Conservation (phyloP, 2,329 filamentous ascomycete genomes). For the Sarocladium brachiariae region DNA sequence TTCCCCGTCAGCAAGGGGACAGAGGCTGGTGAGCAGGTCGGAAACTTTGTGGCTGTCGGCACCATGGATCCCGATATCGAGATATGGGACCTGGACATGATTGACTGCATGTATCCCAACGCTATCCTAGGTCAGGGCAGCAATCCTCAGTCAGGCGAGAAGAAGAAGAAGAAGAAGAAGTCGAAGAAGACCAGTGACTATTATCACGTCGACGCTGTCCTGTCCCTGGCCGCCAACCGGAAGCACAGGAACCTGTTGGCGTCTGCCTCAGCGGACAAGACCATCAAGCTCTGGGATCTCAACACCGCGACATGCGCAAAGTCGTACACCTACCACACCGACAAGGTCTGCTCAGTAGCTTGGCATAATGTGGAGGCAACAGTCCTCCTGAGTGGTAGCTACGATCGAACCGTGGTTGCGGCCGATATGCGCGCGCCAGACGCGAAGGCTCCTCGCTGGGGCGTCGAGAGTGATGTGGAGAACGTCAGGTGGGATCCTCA, state of each 20-base stretch:
- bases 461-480: slow-evolving; percentile 93
- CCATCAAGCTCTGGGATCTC: slow-evolving; percentile 95
- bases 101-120: slow-evolving; percentile 98
- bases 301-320: slow-evolving; percentile 89
- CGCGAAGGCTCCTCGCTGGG: slow-evolving; percentile 75
- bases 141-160: slow-evolving; percentile 29
- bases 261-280: slow-evolving; percentile 92
- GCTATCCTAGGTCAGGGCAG: slow-evolving; percentile 80
- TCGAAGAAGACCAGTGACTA: slow-evolving; percentile 79
- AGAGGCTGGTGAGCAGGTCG: slow-evolving; percentile 57
- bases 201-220: slow-evolving; percentile 90
- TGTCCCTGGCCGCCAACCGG: slow-evolving; percentile 85
- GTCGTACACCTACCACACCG: slow-evolving; percentile 91
- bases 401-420: slow-evolving; percentile 90
- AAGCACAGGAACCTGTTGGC: slow-evolving; percentile 91
- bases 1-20: slow-evolving; percentile 71
- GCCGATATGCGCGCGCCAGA: slow-evolving; percentile 93
- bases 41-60: slow-evolving; percentile 90
- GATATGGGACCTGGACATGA: slow-evolving; percentile 92
- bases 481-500: slow-evolving; percentile 89
- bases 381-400: slow-evolving; percentile 84
- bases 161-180: slow-evolving; percentile 62
- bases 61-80: slow-evolving; percentile 99
- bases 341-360: slow-evolving; percentile 93
- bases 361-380: slow-evolving; percentile 90